phyloP scores from a whole-genome alignment of 176 grass and related monocot species.

The Oryza meridionalis region DNA sequence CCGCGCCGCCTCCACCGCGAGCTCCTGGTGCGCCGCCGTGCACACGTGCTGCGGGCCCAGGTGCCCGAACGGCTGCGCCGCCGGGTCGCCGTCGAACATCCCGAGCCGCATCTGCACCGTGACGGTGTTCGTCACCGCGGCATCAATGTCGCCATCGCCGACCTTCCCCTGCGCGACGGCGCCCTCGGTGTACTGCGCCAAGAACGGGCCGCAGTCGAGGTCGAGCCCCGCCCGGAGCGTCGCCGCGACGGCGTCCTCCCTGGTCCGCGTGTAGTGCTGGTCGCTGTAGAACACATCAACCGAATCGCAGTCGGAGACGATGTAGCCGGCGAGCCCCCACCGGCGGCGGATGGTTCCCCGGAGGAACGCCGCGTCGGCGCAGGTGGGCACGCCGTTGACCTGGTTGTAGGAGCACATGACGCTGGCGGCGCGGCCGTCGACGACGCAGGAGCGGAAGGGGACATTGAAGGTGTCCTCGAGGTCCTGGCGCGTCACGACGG shows the following conservation, averaged over 20 bases:
- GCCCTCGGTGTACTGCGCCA: constrained; percentile 54
- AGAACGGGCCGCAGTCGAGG: constrained; percentile 77
- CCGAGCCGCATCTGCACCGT: constrained; percentile 81
- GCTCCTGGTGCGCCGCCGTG: constrained; percentile 50
- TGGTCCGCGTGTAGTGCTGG: constrained; percentile 62
- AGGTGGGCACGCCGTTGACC: constrained; percentile 89
- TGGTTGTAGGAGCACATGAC: constrained; percentile 99
- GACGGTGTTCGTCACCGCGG: constrained; percentile 64
- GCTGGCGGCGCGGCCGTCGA: constrained; percentile 52
- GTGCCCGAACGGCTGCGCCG: constrained; percentile 53
- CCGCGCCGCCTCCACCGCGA: constrained; percentile 73
- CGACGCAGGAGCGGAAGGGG: constrained; percentile 76
- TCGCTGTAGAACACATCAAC: constrained; percentile 76
- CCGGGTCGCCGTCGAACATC: constrained; percentile 75
- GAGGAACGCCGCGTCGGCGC: constrained; percentile 68
- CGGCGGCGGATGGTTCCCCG: constrained; percentile 35
- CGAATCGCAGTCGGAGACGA: constrained; percentile 93
- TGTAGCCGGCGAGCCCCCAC: constrained; percentile 69
- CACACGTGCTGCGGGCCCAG: constrained; percentile 68
- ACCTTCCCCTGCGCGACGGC: constrained; percentile 52
- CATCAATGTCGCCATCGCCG: constrained; percentile 54
- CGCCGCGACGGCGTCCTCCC: constrained; percentile 80
- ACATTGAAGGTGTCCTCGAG: constrained; percentile 92
- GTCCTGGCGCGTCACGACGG: constrained; percentile 68
- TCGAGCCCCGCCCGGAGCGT: constrained; percentile 76